These are phyloP conservation scores for Silybum marianum DNA, from an alignment of 129 eudicot genomes.

Conservation along the genomic window DNA sequence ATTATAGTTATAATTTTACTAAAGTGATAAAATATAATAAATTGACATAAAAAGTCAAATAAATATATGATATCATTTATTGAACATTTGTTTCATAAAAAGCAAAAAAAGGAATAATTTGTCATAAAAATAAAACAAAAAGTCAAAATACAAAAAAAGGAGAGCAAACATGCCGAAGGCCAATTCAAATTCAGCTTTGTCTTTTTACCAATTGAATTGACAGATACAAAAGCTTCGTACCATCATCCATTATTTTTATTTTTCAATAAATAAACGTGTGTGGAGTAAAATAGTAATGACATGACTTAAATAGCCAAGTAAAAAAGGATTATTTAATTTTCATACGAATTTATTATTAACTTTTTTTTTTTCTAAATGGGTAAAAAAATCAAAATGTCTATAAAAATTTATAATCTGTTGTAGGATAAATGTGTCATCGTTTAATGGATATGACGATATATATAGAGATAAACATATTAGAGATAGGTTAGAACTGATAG, in stretches of 20 bases:
- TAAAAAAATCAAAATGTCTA: too few relatives aligned
- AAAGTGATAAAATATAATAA: too few relatives aligned
- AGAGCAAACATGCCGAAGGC: neutral
- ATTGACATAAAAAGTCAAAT: neutral
- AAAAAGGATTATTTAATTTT: too few relatives aligned
- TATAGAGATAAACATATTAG: too few relatives aligned
- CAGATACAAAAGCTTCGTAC: neutral
- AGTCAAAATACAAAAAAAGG: neutral
- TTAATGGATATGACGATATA: too few relatives aligned
- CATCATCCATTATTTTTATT: neutral
- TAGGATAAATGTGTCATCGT: too few relatives aligned
- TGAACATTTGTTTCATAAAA: neutral
- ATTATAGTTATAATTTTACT: too few relatives aligned
- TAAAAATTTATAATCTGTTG: too few relatives aligned
- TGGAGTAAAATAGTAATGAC: neutral
- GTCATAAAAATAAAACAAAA: neutral
- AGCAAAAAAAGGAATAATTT: neutral
- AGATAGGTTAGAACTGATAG: too few relatives aligned
- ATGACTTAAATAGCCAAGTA: too few relatives aligned
- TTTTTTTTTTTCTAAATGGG: too few relatives aligned
- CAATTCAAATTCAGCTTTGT: neutral
- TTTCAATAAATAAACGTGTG: neutral
- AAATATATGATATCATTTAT: neutral
- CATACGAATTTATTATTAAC: too few relatives aligned
- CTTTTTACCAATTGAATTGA: neutral